Percentiles rank a stretch among this genome's conserved stretches.
phyloP scores from a whole-genome alignment of 2,329 filamentous ascomycete genomes.

The Penicillium sp. region DNA sequence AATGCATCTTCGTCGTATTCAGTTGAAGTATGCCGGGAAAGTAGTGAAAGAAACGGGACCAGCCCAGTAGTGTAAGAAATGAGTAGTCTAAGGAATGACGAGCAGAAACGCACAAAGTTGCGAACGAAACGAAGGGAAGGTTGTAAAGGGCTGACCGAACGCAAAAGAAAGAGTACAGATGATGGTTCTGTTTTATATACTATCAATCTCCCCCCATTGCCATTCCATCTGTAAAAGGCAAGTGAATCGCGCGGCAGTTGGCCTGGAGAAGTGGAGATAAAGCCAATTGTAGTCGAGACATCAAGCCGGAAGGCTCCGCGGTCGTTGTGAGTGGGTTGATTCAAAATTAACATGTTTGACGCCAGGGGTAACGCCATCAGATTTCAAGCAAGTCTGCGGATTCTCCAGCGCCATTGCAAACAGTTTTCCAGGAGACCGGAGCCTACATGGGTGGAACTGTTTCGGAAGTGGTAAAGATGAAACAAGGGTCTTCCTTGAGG shows the following conservation, averaged over 20 bases:
- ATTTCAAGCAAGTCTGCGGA: background rate
- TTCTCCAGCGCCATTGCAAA: conserved; percentile 2
- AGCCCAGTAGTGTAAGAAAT: background rate
- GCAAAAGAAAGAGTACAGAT: background rate
- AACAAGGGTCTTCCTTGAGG: no score
- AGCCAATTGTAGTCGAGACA: background rate
- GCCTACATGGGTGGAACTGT: no score
- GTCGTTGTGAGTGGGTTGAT: background rate
- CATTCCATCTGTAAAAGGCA: background rate
- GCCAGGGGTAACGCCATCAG: conserved; percentile 3
- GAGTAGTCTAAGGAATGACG: background rate
- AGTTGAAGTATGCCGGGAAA: background rate
- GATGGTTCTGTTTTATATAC: background rate
- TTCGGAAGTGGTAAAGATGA: no score
- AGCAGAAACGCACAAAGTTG: conserved; percentile 3
- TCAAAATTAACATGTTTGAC: background rate
- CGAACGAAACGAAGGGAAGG: conserved; percentile 10
- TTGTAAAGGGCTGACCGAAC: background rate
- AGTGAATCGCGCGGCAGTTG: conserved; percentile 4
- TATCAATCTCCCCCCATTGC: background rate
- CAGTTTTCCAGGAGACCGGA: no score
- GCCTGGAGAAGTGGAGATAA: background rate
- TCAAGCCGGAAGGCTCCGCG: background rate
- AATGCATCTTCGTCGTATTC: conserved; percentile 1
- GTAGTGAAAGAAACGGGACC: background rate